Conservation (phyloP, 73 alveolate genomes). For the Blepharisma japonicum region DNA sequence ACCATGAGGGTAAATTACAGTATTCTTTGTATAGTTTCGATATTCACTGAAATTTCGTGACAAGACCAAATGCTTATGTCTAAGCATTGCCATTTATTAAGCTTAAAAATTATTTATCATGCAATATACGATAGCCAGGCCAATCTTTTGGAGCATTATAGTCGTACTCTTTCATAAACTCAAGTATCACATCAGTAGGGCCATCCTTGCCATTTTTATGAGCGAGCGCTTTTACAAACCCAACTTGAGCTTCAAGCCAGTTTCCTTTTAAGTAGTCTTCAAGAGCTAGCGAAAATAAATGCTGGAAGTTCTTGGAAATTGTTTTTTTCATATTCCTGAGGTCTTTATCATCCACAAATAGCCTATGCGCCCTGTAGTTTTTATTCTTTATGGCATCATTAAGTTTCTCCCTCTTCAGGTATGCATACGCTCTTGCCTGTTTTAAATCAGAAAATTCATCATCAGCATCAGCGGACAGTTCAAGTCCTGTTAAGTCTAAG, state of each 20-base stretch:
- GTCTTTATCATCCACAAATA: conserved; percentile 69
- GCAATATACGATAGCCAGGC: conserved; percentile 30
- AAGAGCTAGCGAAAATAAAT: conserved; percentile 63
- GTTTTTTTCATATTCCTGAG: conserved; percentile 63
- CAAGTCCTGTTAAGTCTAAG: conserved; percentile 25
- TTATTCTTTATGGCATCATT: background rate
- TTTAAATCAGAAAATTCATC: conserved; percentile 21
- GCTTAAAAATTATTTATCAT: conserved; percentile 27
- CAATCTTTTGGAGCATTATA: conserved; percentile 32
- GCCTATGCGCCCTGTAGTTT: background rate
- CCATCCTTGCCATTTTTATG: conserved; percentile 54
- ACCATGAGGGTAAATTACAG: too few species aligned
- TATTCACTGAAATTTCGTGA: too few species aligned
- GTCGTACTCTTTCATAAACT: conserved; percentile 41
- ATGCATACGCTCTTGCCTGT: background rate
- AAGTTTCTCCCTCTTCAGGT: background rate
- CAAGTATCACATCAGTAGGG: conserved; percentile 46
- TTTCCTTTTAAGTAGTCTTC: conserved; percentile 75
- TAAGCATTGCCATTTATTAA: too few species aligned
- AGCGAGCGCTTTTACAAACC: conserved; percentile 56
- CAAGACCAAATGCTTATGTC: too few species aligned
- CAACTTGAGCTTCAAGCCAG: conserved; percentile 81
- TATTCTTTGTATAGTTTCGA: too few species aligned
- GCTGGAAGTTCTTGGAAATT: conserved; percentile 64
- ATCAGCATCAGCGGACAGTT: background rate